Evolutionary conservation across 305 asterid species (phyloP), one percentile per base, ranked within the genome.

Genomic region (Fraxinus platypoda): DNA sequence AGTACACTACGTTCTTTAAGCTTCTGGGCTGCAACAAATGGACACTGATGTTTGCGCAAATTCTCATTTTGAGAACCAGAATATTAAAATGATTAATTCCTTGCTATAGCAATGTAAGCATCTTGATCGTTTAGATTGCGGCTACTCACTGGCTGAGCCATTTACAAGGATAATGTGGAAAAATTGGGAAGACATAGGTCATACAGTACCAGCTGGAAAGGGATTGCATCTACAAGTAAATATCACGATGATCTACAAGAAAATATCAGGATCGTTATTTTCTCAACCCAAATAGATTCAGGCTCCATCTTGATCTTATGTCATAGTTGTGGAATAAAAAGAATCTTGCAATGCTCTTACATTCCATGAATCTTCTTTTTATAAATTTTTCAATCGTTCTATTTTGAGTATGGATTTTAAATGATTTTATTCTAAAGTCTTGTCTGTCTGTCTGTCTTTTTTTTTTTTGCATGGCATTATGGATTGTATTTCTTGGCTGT

Each of bases 381-480:
- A n/a, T n/a, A 17, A 11, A 13, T 46, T 74, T 57, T 25, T 75
- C 9, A 12, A 15, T 25, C 0, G 68, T 64, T 7, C 52, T 15
- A 68, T 77, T 72, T 81, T 23, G 43, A 37, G 80, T 66, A 28
- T 80, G 31, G 62, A 17, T n/a, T 0, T 80, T 78, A 7, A 5
- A 31, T 34, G 1, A 35, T 37, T 9, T 17, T 52, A 3, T 79
- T 81, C 83, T 87, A 82, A 90, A 66, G 81, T 12, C 77, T 78
- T 31, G n/a, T n/a, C n/a, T n/a, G n/a, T n/a, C 38, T 37, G 2
- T 49, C 21, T 49, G 6, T 49, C 7, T 1, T 2, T 76, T 0
- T 81, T 82, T 38, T 72, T 86, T 73, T 79, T 87, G 88, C 91
- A 89, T 88, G 88, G 71, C 59, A 62, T 17, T 35, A 43, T 87